Percentiles rank a stretch among this genome's conserved stretches.
These are phyloP conservation scores for Ustilago cynodontis DNA, from an alignment of 1,284 basidiomycete species.

Conservation along the genomic window DNA sequence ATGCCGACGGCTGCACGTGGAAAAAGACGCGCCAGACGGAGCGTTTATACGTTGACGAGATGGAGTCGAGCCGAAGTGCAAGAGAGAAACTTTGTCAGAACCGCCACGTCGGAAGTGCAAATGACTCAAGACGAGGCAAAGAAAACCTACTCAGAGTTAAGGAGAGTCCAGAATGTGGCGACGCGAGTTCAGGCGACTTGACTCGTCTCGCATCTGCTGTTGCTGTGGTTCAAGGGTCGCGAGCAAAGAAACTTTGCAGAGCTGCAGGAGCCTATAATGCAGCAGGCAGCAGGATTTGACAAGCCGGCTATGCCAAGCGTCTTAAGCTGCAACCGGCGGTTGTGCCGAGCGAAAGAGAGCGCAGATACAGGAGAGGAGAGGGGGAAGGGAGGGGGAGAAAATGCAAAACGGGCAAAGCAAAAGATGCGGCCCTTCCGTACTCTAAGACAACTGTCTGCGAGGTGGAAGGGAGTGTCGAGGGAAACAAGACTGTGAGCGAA, in stretches of 20 bases:
- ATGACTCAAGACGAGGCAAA: too few species aligned
- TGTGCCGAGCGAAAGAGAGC: background rate
- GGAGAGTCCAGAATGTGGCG: background rate
- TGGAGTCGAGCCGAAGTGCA: background rate
- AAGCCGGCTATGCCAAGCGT: background rate
- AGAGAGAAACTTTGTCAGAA: background rate
- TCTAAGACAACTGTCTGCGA: too few species aligned
- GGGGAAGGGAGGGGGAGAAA: background rate
- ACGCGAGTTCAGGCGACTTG: background rate
- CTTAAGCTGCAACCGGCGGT: background rate
- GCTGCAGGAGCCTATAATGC: background rate
- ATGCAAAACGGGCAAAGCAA: too few species aligned
- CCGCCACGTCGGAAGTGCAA: background rate
- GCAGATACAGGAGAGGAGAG: background rate
- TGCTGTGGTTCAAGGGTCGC: background rate
- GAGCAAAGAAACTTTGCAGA: background rate
- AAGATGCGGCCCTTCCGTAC: too few species aligned
- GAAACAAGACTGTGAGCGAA: background rate
- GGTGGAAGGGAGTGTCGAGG: background rate
- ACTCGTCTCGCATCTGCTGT: background rate
- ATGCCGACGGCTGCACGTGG: slow-evolving; percentile 10
- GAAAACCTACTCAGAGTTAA: background rate
- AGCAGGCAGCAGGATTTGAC: background rate
- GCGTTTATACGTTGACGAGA: background rate
- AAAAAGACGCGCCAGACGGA: background rate